These are phyloP conservation scores for Saturnispora hagleri DNA, from an alignment of 805 yeast species.

Conservation along the genomic window DNA sequence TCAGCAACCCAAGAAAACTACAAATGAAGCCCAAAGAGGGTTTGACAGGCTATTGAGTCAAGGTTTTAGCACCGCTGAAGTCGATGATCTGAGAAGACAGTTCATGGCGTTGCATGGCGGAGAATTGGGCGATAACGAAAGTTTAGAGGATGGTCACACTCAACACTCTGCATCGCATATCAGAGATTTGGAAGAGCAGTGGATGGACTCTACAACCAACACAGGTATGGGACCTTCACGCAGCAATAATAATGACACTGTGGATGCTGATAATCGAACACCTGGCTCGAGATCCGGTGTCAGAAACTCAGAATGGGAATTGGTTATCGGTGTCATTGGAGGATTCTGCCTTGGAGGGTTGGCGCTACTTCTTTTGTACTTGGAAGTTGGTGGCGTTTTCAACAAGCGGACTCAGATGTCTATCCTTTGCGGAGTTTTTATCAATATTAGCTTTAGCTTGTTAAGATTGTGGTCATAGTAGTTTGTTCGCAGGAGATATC, in stretches of 20 bases:
- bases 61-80: slow-evolving; percentile 76
- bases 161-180: slow-evolving; percentile 23
- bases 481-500: not conserved
- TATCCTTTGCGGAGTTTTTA: slow-evolving; percentile 57
- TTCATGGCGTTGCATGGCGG: slow-evolving; percentile 61
- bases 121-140: slow-evolving; percentile 10
- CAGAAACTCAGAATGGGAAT: slow-evolving; percentile 44
- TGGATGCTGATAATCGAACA: slow-evolving; percentile 7
- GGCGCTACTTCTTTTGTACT: slow-evolving; percentile 52
- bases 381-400: slow-evolving; percentile 47
- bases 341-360: slow-evolving; percentile 74
- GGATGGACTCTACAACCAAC: slow-evolving; percentile 50
- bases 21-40: slow-evolving; percentile 67
- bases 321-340: slow-evolving; percentile 57
- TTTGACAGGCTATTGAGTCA: slow-evolving; percentile 76
- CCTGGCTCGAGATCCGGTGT: slow-evolving; percentile 12
- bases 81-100: slow-evolving; percentile 62
- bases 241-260: slow-evolving; percentile 14
- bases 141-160: slow-evolving; percentile 22
- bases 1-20: slow-evolving; percentile 40
- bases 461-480: slow-evolving; percentile 1
- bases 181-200: slow-evolving; percentile 69
- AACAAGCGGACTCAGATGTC: slow-evolving; percentile 58
- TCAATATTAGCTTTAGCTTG: slow-evolving; percentile 61
- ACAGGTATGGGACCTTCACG: not conserved